Percentiles rank a stretch among this genome's conserved stretches.
These are phyloP conservation scores for Fusarium solani-melongenae DNA, from an alignment of 2,329 filamentous ascomycete genomes.

Conservation along the genomic window DNA sequence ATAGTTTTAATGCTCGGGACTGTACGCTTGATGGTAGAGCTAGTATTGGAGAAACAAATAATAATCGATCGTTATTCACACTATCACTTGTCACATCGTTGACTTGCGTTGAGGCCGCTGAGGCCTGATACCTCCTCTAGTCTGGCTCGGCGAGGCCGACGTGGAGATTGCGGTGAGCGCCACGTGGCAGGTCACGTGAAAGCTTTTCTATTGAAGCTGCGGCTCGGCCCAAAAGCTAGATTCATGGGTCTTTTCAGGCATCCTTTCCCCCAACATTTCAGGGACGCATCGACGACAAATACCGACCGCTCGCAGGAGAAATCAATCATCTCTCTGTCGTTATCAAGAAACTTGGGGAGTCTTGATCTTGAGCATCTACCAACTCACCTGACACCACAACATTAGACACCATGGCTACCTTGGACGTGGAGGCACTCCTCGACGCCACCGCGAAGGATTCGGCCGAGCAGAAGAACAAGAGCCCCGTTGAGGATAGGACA, in stretches of 20 bases:
- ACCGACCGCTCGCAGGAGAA: slow-evolving; percentile 16
- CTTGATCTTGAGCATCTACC: neutral
- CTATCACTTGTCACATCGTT: neutral
- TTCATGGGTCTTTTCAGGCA: slow-evolving; percentile 36
- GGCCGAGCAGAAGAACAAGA: slow-evolving; percentile 59
- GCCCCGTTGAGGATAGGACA: slow-evolving; percentile 65
- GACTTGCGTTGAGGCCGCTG: neutral
- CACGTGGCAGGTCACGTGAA: slow-evolving; percentile 40
- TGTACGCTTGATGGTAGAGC: slow-evolving; percentile 30
- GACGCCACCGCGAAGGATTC: slow-evolving; percentile 81
- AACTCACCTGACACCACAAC: slow-evolving; percentile 25
- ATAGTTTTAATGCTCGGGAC: slow-evolving; percentile 41
- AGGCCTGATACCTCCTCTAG: neutral
- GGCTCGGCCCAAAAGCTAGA: slow-evolving; percentile 37
- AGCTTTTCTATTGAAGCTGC: neutral
- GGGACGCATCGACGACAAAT: slow-evolving; percentile 15
- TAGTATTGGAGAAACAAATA: slow-evolving; percentile 34
- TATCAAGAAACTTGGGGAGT: slow-evolving; percentile 13
- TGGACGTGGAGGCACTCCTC: slow-evolving; percentile 89
- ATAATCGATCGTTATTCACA: slow-evolving; percentile 30
- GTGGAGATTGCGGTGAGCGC: slow-evolving; percentile 14
- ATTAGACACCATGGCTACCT: slow-evolving; percentile 56
- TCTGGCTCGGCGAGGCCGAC: neutral
- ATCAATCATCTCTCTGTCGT: slow-evolving; percentile 3
- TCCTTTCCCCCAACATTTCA: slow-evolving; percentile 17